phyloP scores from a whole-genome alignment of 2,329 filamentous ascomycete species.

The Torrubiellomyces zombiae region DNA sequence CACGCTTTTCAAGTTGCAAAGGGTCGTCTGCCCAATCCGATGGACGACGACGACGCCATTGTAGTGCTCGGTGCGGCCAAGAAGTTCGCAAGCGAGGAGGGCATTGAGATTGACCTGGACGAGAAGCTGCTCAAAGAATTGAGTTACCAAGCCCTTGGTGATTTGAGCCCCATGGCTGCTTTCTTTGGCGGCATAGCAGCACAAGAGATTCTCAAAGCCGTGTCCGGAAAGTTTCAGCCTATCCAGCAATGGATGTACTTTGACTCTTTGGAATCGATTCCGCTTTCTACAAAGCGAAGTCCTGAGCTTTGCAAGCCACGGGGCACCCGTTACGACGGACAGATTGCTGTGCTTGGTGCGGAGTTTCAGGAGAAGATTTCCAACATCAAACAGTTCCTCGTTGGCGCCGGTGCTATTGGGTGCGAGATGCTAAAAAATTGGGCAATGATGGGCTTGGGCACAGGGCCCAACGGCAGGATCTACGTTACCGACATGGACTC shows the following conservation, averaged over 20 bases:
- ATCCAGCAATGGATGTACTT: constrained; percentile 94
- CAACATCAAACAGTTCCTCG: constrained; percentile 82
- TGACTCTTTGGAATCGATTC: constrained; percentile 91
- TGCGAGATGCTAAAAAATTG: constrained; percentile 99
- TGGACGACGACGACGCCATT: constrained; percentile 69
- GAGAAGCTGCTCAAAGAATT: constrained; percentile 87
- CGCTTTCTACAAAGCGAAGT: constrained; percentile 54
- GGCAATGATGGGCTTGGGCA: constrained; percentile 93
- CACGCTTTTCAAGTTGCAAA: constrained; percentile 69
- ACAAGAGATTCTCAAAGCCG: constrained; percentile 89
- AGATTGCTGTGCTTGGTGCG: constrained; percentile 88
- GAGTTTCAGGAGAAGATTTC: constrained; percentile 89
- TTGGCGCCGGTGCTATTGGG: constrained; percentile 91
- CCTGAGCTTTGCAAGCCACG: constrained; percentile 78
- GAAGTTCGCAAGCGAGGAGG: constrained; percentile 55
- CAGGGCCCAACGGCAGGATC: constrained; percentile 76
- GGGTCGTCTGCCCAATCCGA: constrained; percentile 60
- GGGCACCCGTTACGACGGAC: constrained; percentile 82
- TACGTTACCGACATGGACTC: constrained; percentile 95
- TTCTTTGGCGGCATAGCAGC: constrained; percentile 89
- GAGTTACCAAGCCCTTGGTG: constrained; percentile 84
- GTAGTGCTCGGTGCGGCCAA: constrained; percentile 63
- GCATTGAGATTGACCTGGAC: constrained; percentile 54
- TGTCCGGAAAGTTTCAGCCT: constrained; percentile 96
- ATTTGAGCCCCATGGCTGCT: constrained; percentile 81